These are phyloP conservation scores for Scheffersomyces lignicola DNA, from an alignment of 1,139 yeast genomes.

Conservation along the genomic window DNA sequence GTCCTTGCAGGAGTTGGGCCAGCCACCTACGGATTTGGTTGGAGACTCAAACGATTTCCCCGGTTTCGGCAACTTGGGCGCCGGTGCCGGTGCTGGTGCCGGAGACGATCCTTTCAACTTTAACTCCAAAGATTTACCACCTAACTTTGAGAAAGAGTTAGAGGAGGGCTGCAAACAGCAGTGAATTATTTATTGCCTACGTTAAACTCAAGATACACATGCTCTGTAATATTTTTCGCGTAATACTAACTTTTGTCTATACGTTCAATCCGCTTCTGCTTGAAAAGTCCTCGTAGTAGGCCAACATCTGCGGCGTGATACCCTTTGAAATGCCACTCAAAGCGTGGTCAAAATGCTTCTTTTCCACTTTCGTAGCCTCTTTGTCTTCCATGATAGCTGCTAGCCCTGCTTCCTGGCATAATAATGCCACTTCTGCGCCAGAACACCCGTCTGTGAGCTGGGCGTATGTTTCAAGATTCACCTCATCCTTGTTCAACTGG, in stretches of 20 bases:
- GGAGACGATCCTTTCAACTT: slow-evolving; percentile 35
- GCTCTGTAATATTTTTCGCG: slow-evolving; percentile 1
- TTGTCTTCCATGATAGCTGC: slow-evolving; percentile 83
- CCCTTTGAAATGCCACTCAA: slow-evolving; percentile 66
- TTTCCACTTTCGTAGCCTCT: slow-evolving; percentile 51
- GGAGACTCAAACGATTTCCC: slow-evolving; percentile 67
- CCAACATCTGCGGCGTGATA: slow-evolving; percentile 81
- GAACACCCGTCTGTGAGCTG: slow-evolving; percentile 90
- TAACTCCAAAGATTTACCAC: slow-evolving; percentile 46
- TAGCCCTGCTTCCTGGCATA: slow-evolving; percentile 94
- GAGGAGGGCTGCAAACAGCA: slow-evolving; percentile 38
- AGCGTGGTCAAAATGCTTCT: slow-evolving; percentile 72
- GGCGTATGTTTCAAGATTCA: slow-evolving; percentile 45
- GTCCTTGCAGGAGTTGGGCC: slow-evolving; percentile 76
- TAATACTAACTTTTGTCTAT: slow-evolving; percentile 10
- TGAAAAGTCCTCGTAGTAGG: slow-evolving; percentile 70
- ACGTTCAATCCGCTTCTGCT: slow-evolving; percentile 36
- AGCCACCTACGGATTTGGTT: slow-evolving; percentile 80
- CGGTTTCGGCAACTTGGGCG: slow-evolving; percentile 46
- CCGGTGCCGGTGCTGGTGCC: slow-evolving; percentile 17
- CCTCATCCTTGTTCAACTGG: slow-evolving; percentile 44
- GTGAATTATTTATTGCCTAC: slow-evolving; percentile 7
- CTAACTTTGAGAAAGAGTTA: slow-evolving; percentile 47
- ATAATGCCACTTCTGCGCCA: slow-evolving; percentile 90
- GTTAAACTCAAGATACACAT: slow-evolving; percentile 4